Base-by-base conservation (phyloP, 495 filamentous ascomycete genomes). In the Penicillium cataractarum region DNA sequence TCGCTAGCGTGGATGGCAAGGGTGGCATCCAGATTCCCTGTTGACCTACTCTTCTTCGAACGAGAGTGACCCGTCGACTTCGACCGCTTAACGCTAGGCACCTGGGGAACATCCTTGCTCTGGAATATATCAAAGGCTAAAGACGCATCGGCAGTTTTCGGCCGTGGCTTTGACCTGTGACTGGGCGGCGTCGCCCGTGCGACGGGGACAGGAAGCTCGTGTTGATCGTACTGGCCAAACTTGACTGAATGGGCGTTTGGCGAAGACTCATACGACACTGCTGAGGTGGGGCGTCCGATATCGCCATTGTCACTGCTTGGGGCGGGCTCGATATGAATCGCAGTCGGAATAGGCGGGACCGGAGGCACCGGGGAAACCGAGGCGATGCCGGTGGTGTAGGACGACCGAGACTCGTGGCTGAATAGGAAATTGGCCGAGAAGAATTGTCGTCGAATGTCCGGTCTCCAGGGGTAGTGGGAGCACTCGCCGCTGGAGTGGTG, bases 251-350 rank as follows among this genome's bases (percentile, higher is more conserved):
- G 76, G 44, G 84, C 72, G 24, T 84, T 92, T 64, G 86, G 91
- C 48, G 89, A 87, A 0, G 89, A 88, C 61, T 92, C 90, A 8
- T 86, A 88, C 2, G 90, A 94, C 8, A 91, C 83, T 8, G 90
- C 80, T 10, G 91, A 92, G 8, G 90, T 72, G 0, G 90, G 90
- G 9, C 89, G 85, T 64, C 90, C 89, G 3, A 87, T 78, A 80
- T 66, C 89, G 81, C 0, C 84, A 85, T 67, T 88, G 87, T 50
- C 86, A 82, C 63, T 89, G 84, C 21, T 83, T 69, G 63, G 80
- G 69, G 57, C 85, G 76, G 40, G 82, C 33, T 70, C 70, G 7
- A 61, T 27, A 17, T 62, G 61, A 42, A 73, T 69, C 4, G 53
- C 46, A 19, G 63, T 46, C 21, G 69, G 69, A 27, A 72, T 62